phyloP scores from a whole-genome alignment of 2,329 filamentous ascomycete genomes.

The Pyrenophora tritici-repentis region DNA sequence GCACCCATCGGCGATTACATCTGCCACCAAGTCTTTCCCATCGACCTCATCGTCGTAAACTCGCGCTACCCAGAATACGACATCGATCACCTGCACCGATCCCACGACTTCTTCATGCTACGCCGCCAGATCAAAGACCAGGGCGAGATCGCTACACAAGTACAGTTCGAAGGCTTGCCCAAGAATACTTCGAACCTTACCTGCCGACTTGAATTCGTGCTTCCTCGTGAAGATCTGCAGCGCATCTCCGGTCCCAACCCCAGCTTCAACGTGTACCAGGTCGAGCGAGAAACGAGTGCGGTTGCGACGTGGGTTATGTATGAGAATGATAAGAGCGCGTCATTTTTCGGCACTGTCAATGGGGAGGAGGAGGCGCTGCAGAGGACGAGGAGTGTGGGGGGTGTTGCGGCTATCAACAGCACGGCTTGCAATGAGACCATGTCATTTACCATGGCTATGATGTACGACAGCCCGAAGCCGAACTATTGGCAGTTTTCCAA shows the following conservation, averaged over 20 bases:
- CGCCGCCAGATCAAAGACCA: slow-evolving; percentile 26
- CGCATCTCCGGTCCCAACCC: slow-evolving; percentile 27
- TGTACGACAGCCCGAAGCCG: slow-evolving; percentile 23
- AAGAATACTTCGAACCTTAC: slow-evolving; percentile 14
- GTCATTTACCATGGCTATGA: slow-evolving; percentile 39
- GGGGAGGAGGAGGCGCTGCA: slow-evolving; percentile 23
- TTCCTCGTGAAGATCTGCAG: slow-evolving; percentile 20
- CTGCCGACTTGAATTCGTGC: slow-evolving; percentile 36
- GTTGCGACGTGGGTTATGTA: slow-evolving; percentile 31
- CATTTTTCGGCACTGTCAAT: slow-evolving; percentile 30
- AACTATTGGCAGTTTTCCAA: slow-evolving; percentile 40
- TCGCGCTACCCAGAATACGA: slow-evolving; percentile 34
- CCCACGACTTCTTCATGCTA: slow-evolving; percentile 36
- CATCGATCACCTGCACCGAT: slow-evolving; percentile 21
- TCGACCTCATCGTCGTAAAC: slow-evolving; percentile 32
- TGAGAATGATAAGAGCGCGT: slow-evolving; percentile 10
- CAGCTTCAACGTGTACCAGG: slow-evolving; percentile 33
- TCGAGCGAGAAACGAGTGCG: slow-evolving; percentile 18
- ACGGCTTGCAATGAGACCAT: slow-evolving; percentile 33
- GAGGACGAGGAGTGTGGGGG: slow-evolving; percentile 19
- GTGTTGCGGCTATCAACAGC: slow-evolving; percentile 23
- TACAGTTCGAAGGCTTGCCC: slow-evolving; percentile 28
- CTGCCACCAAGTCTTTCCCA: slow-evolving; percentile 30
- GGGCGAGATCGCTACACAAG: slow-evolving; percentile 33
- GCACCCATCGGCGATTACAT: slow-evolving; percentile 8